Percentiles rank a stretch among this genome's conserved stretches.
Evolutionary conservation across 139 green algal genomes (phyloP).

Genomic region (Closterium sp.): DNA sequence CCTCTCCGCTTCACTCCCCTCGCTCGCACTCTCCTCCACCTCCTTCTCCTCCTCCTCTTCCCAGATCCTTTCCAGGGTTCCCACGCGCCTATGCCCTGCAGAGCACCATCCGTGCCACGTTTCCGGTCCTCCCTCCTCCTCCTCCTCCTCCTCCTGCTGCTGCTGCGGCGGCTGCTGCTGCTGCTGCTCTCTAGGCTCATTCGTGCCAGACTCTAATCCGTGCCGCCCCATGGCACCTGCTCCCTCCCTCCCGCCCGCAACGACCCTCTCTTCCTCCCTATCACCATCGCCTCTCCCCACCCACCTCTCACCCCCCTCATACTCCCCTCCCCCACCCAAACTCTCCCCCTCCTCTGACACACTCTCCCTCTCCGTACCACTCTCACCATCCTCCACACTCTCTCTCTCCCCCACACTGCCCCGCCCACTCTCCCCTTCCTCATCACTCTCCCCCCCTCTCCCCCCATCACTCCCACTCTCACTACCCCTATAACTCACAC

Average conservation of each 20-base stretch:
- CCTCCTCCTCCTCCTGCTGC: neutral
- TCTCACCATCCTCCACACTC: neutral
- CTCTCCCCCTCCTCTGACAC: neutral
- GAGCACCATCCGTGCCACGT: neutral
- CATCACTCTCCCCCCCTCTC: neutral
- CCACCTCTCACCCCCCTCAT: neutral
- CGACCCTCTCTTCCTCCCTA: neutral
- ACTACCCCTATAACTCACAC: neutral
- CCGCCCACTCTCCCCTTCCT: neutral
- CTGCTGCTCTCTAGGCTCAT: neutral
- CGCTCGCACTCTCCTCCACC: neutral
- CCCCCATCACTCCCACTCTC: neutral
- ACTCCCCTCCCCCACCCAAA: neutral
- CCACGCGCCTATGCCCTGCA: neutral
- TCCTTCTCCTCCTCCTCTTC: neutral
- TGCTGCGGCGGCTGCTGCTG: neutral
- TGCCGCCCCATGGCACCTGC: neutral
- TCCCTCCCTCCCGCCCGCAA: neutral
- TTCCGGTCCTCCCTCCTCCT: neutral
- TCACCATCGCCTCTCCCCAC: neutral
- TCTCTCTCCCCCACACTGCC: neutral
- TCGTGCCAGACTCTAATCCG: neutral
- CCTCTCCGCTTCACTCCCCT: neutral
- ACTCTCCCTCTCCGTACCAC: neutral
- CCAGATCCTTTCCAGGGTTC: neutral